These are phyloP conservation scores for Inonotus hispidus DNA, from an alignment of 1,284 basidiomycete species.

Conservation along the genomic window DNA sequence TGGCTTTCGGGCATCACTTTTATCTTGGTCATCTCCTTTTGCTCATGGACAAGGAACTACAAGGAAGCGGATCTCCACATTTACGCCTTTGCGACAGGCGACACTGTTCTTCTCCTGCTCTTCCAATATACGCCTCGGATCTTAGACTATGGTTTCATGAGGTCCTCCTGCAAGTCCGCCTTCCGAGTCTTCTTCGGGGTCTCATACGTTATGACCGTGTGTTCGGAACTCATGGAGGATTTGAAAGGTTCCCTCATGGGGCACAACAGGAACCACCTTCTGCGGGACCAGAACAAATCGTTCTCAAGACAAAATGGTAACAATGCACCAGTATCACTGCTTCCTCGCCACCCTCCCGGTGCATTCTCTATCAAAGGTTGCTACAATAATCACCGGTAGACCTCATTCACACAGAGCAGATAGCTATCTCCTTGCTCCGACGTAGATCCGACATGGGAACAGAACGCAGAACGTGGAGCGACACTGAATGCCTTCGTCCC, in stretches of 20 bases:
- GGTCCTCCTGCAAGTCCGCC: background rate
- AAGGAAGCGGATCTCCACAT: background rate
- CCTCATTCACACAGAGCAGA: background rate
- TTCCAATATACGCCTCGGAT: background rate
- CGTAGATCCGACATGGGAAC: background rate
- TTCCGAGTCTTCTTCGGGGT: background rate
- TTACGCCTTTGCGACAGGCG: background rate
- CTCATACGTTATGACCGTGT: background rate
- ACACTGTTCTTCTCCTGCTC: background rate
- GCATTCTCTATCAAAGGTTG: background rate
- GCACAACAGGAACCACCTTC: no score
- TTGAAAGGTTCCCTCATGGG: no score
- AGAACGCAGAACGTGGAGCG: background rate
- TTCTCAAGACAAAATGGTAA: background rate
- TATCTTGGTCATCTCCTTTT: no score
- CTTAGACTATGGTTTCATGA: background rate
- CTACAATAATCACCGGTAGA: constrained; percentile 2
- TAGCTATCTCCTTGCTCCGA: constrained; percentile 9
- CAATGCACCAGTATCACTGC: background rate
- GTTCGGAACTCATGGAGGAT: background rate
- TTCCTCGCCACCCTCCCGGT: background rate
- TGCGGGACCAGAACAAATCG: background rate
- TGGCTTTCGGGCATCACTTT: no score
- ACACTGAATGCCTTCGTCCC: background rate
- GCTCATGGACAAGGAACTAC: background rate